phyloP scores from a whole-genome alignment of 1,284 basidiomycete species.

The Trichosporon sp. region DNA sequence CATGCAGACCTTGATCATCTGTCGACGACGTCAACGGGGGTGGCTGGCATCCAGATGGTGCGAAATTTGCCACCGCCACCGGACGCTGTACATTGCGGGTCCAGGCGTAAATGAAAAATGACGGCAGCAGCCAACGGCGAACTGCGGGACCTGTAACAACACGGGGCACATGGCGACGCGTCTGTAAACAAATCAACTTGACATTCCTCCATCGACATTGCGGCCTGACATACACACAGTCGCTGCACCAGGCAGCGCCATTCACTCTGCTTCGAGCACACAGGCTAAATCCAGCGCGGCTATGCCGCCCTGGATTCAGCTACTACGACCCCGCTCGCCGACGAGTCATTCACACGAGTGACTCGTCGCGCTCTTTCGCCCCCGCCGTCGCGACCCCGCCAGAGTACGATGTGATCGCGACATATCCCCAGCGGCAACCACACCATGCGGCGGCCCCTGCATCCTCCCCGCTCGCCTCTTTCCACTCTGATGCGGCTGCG shows the following conservation, averaged over 20 bases:
- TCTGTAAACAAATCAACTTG: conserved; percentile 6
- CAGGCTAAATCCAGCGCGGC: not conserved
- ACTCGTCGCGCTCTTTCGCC: not conserved
- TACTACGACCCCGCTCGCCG: not conserved
- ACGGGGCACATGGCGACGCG: not conserved
- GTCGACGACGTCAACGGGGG: not conserved
- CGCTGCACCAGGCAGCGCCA: not conserved
- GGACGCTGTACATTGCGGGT: not conserved
- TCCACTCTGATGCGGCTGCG: not conserved
- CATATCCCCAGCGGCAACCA: not conserved
- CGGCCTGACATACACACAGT: not conserved
- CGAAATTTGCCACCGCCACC: not conserved
- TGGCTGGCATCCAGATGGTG: not conserved
- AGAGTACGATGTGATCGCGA: not conserved
- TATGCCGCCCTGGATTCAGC: not conserved
- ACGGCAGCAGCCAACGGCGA: not conserved
- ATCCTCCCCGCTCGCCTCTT: not conserved
- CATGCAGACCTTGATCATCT: not conserved
- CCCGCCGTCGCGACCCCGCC: not conserved
- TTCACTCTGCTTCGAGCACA: not conserved
- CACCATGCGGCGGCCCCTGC: not conserved
- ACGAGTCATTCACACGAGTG: not conserved
- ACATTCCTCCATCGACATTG: not conserved
- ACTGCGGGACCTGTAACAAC: not conserved
- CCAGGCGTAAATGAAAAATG: not conserved